phyloP scores from a whole-genome alignment of 164 flowering plant genomes.

The Tetrastigma voinierianum region DNA sequence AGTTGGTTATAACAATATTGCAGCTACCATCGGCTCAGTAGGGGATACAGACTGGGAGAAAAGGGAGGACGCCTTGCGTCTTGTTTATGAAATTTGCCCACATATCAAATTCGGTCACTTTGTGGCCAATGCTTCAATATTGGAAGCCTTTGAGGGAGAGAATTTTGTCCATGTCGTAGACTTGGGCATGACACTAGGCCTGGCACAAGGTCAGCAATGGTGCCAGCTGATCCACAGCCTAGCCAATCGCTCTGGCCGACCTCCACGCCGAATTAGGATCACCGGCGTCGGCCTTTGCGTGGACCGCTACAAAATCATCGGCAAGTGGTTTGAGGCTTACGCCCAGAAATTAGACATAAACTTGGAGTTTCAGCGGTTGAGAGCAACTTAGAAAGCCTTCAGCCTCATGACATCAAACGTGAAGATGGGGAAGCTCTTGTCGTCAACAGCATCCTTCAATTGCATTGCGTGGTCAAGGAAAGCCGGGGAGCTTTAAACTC shows the following conservation, averaged over 20 bases:
- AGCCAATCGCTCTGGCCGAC: slow-evolving; percentile 38
- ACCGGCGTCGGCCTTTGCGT: slow-evolving; percentile 42
- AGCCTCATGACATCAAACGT: slow-evolving; percentile 32
- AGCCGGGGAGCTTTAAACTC: slow-evolving; percentile 64
- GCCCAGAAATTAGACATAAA: slow-evolving; percentile 38
- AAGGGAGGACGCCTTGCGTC: slow-evolving; percentile 51
- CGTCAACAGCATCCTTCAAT: slow-evolving; percentile 56
- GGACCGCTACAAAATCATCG: slow-evolving; percentile 29
- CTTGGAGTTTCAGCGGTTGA: slow-evolving; percentile 42
- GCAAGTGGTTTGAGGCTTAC: slow-evolving; percentile 39
- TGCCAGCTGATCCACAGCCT: slow-evolving; percentile 47
- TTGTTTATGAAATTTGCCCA: slow-evolving; percentile 59
- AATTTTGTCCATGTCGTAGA: slow-evolving; percentile 60
- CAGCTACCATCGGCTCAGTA: slow-evolving; percentile 20
- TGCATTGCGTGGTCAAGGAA: slow-evolving; percentile 66
- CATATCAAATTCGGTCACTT: slow-evolving; percentile 61
- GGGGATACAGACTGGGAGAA: slow-evolving; percentile 27
- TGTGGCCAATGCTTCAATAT: slow-evolving; percentile 42
- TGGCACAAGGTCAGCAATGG: slow-evolving; percentile 61
- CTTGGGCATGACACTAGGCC: slow-evolving; percentile 58
- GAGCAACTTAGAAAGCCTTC: slow-evolving; percentile 48
- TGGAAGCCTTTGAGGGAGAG: slow-evolving; percentile 79
- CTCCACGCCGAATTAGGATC: slow-evolving; percentile 38
- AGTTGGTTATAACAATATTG: slow-evolving; percentile 30
- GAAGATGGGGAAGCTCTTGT: slow-evolving; percentile 38